A percentile compares a stretch with the other conserved stretches of the same genome.
Evolutionary conservation across 1,284 basidiomycete genomes (phyloP).

Genomic region (Limonomyces culmigenus): DNA sequence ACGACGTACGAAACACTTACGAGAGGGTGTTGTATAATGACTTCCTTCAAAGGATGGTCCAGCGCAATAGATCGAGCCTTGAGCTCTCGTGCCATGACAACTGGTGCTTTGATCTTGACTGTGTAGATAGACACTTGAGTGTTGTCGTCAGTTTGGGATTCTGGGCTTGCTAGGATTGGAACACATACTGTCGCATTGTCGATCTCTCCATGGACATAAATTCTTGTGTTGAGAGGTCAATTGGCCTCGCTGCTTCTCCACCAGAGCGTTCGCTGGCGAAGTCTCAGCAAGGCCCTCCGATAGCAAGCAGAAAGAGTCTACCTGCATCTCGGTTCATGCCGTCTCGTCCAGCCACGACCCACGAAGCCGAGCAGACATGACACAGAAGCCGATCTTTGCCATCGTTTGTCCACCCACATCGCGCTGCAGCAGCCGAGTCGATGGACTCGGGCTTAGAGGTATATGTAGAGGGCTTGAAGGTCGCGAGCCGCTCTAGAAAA

Average conservation of each 20-base stretch:
- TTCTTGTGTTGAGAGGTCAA: constrained; percentile 57
- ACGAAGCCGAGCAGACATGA: constrained; percentile 48
- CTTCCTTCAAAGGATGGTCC: constrained; percentile 30
- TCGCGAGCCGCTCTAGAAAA: constrained; percentile 53
- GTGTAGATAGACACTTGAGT: constrained; percentile 54
- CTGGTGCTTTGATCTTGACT: constrained; percentile 49
- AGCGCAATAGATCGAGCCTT: constrained; percentile 35
- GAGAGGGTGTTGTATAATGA: constrained; percentile 54
- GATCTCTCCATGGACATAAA: constrained; percentile 65
- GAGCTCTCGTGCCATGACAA: constrained; percentile 38
- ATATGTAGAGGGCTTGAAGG: constrained; percentile 64
- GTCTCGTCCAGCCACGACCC: constrained; percentile 49
- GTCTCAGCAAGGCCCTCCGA: constrained; percentile 4
- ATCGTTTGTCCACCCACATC: constrained; percentile 64
- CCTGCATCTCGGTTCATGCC: constrained; percentile 59
- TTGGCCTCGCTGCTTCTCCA: constrained; percentile 50
- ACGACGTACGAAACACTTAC: constrained; percentile 26
- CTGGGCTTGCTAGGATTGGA: no score
- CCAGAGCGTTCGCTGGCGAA: constrained; percentile 36
- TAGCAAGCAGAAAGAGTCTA: constrained; percentile 22
- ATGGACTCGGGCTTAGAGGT: constrained; percentile 55
- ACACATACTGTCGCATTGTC: constrained; percentile 65
- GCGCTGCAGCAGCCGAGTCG: constrained; percentile 61
- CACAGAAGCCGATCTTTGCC: constrained; percentile 62
- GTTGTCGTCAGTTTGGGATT: constrained; percentile 2